phyloP scores from a whole-genome alignment of 2,329 filamentous ascomycete species.

The Aschersonia sp. region DNA sequence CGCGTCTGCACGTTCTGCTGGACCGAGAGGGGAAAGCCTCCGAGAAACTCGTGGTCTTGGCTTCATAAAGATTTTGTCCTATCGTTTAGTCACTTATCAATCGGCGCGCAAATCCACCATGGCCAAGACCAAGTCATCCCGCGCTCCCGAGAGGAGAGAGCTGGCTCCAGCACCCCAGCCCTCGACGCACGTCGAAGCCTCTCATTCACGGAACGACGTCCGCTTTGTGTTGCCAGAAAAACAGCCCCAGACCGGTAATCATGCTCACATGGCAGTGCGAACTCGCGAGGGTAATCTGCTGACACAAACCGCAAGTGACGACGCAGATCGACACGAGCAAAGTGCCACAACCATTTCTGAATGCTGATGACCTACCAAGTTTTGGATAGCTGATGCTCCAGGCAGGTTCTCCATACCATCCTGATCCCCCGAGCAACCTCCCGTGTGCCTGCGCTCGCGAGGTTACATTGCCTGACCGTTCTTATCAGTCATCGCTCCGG shows the following conservation, averaged over 20 bases:
- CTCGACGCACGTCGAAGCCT: slow-evolving; percentile 10
- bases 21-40: no score
- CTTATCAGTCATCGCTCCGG: neutral
- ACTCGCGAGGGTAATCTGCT: neutral
- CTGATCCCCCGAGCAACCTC: neutral
- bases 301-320: slow-evolving; percentile 7
- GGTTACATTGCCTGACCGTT: neutral
- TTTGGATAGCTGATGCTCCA: slow-evolving; percentile 5
- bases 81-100: neutral
- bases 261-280: no score
- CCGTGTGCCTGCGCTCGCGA: neutral
- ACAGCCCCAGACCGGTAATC: slow-evolving; percentile 6
- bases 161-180: slow-evolving; percentile 4
- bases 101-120: neutral
- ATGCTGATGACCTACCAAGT: slow-evolving; percentile 12
- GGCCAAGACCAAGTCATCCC: neutral
- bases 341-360: slow-evolving; percentile 20
- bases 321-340: slow-evolving; percentile 13
- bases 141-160: neutral
- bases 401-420: neutral
- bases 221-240: slow-evolving; percentile 14
- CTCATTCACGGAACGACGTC: slow-evolving; percentile 13
- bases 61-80: no score
- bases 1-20: no score
- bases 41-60: no score